These are phyloP conservation scores for Trichoderma citrinoviride DNA, from an alignment of 2,329 filamentous ascomycete species.

Conservation along the genomic window DNA sequence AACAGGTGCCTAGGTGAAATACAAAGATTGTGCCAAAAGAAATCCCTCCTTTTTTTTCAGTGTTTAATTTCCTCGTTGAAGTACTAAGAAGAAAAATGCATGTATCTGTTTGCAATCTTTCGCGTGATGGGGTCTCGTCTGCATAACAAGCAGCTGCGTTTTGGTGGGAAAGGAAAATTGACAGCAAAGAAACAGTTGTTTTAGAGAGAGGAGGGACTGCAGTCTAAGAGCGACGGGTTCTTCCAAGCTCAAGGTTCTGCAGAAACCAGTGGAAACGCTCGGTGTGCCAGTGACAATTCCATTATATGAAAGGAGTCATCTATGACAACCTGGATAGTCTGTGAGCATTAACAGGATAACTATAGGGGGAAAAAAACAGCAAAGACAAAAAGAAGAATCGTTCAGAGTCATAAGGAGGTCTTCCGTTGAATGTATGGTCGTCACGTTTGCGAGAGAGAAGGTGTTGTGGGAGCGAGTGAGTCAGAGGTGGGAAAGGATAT, in stretches of 20 bases:
- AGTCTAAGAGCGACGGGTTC: slow-evolving; percentile 3
- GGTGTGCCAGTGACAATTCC: slow-evolving; percentile 9
- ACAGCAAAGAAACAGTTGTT: neutral
- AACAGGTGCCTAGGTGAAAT: neutral
- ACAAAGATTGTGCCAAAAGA: slow-evolving; percentile 3
- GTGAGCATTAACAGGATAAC: slow-evolving; percentile 1
- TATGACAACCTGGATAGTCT: slow-evolving; percentile 2
- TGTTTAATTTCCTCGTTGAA: neutral
- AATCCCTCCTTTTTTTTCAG: neutral
- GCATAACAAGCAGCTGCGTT: neutral
- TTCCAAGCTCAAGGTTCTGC: neutral
- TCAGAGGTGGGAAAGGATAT: neutral
- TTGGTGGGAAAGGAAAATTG: slow-evolving; percentile 2
- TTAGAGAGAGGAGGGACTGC: neutral
- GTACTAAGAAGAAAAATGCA: neutral
- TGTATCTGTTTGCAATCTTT: slow-evolving; percentile 1
- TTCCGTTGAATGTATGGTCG: slow-evolving; percentile 16
- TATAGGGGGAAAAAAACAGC: neutral
- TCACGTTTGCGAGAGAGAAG: slow-evolving; percentile 7
- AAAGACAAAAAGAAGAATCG: slow-evolving; percentile 18
- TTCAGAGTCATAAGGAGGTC: slow-evolving; percentile 19
- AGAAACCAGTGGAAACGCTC: slow-evolving; percentile 6
- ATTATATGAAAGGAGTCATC: neutral
- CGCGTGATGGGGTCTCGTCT: neutral
- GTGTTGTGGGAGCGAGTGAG: neutral